Evolutionary conservation across 371 early-diverging fungal species (phyloP).

Genomic region (Entomophthora muscae): DNA sequence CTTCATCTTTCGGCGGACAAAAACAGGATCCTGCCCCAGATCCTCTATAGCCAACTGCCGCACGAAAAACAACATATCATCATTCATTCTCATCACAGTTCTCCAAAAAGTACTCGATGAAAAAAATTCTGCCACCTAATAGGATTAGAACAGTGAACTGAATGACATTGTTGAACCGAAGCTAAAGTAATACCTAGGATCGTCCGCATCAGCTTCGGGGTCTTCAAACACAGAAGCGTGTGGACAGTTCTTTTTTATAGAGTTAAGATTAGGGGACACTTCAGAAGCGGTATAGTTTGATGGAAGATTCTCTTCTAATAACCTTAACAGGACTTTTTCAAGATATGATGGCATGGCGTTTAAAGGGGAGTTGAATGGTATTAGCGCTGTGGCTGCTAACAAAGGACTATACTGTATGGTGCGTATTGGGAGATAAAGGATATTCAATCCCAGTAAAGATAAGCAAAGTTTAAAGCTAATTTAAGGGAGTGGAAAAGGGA

Average conservation of each 20-base stretch:
- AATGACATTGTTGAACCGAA: background rate
- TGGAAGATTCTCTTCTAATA: slow-evolving; percentile 10
- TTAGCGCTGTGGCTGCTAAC: background rate
- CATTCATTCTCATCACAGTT: slow-evolving; percentile 31
- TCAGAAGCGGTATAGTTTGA: background rate
- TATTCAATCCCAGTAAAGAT: too few species aligned
- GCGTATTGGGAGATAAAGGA: too few species aligned
- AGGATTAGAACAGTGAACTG: background rate
- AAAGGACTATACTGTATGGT: too few species aligned
- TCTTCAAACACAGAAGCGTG: slow-evolving; percentile 3
- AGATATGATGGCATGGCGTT: slow-evolving; percentile 6
- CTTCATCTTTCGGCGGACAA: slow-evolving; percentile 43
- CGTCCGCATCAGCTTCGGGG: slow-evolving; percentile 14
- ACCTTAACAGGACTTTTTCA: slow-evolving; percentile 9
- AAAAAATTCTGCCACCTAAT: slow-evolving; percentile 36
- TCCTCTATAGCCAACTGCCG: slow-evolving; percentile 17
- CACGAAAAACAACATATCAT: slow-evolving; percentile 63
- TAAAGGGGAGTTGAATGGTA: background rate
- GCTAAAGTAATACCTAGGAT: slow-evolving; percentile 15
- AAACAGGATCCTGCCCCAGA: slow-evolving; percentile 37
- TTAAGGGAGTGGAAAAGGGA: too few species aligned
- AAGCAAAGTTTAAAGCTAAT: too few species aligned
- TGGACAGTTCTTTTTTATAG: background rate
- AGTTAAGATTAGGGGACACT: background rate
- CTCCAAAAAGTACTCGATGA: slow-evolving; percentile 44